Evolutionary conservation across 2,329 filamentous ascomycete species (phyloP), one percentile per base, ranked within the genome.

Genomic region (Annulohypoxylon truncatum): DNA sequence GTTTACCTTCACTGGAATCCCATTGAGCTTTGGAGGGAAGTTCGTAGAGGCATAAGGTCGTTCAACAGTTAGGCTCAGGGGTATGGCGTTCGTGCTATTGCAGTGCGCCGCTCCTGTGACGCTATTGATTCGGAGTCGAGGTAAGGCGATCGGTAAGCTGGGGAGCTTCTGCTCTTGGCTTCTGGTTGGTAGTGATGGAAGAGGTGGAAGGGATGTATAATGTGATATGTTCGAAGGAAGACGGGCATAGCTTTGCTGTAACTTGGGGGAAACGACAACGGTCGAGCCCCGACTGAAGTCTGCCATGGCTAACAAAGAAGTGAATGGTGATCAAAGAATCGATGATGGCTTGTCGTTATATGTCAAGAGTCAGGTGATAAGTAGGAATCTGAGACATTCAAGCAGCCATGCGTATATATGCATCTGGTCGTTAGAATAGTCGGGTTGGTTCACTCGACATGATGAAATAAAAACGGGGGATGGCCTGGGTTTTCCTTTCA

Each of bases 331-430:
- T 51, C 29, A 26, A 28, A 38, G 35, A 40, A 18, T 42, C 31
- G 29, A 54, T 58, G 42, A 55, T 38, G 46, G 40, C 33, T 53
- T 54, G 61, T 61, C 61, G 68, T 67, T 67, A 68, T 71, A 69
- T 65, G 66, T 61, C 59, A 64, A 55, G 35, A 61, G 65, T 70
- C 65, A 70, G 64, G 67, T 68, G 67, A 68, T 61, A 53, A 55
- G n/a, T 26, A 48, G 40, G 28, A 62, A 64, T 66, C 68, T 69
- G 61, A 71, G 68, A 71, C 68, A 71, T 69, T 56, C 50, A 69
- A 66, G 68, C 64, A 69, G 59, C 64, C 64, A 71, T 67, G 68
- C 59, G 61, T 65, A 62, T 65, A 62, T 65, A 61, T 67, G 66
- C 66, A 64, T 61, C 66, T 63, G 55, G 33, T 71, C 28, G 44